Base-by-base conservation (phyloP, 2,329 filamentous ascomycete genomes). In the Penicillium fuscoglaucum region DNA sequence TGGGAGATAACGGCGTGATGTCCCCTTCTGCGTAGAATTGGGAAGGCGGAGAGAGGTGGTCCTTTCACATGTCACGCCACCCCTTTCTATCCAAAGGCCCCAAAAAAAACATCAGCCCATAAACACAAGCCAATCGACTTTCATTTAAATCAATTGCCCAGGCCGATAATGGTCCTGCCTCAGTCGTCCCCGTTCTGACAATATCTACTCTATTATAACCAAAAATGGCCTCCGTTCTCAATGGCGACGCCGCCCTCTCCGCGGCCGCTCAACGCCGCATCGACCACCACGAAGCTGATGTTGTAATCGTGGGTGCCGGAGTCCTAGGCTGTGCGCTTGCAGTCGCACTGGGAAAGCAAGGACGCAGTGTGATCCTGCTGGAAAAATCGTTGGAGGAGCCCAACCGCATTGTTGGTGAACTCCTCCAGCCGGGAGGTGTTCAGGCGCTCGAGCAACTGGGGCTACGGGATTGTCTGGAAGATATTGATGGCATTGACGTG, bases 401-500 rank as follows among this genome's bases (percentile, higher is more conserved):
- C 21, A 90, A 98, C 78, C 87, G 95, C 63, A 99, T 99, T 66
- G 92, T 99, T 48, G 95, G 95, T 68, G 95, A 99, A 79, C 79
- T 99, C 64, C 80, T 99, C 68, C 95, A 99, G 77, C 95, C 95
- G 0, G 95, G 95, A 51, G 95, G 95, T 50, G 87, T 96, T 35
- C 81, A 85, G 52, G 90, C 95, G 8, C 81, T 99, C 68, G 84
- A 87, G 70, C 86, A 90, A 72, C 80, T 99, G 50, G 95, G 95
- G 3, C 78, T 99, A 63, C 82, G 81, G 55, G 85, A 93, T 68
- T 96, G 91, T 72, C 78, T 98, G 59, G 91, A 98, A 59, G 90
- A 79, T 57, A 98, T 99, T 68, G 95, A 99, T 72, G 87, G 92
- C 5, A 83, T 96, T 47, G 83, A 86, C 24, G 92, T 91, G 68